Percentiles rank a stretch among this genome's conserved stretches.
These are phyloP conservation scores for Smallanthus sonchifolius DNA, from an alignment of 129 eudicot species.

Conservation along the genomic window DNA sequence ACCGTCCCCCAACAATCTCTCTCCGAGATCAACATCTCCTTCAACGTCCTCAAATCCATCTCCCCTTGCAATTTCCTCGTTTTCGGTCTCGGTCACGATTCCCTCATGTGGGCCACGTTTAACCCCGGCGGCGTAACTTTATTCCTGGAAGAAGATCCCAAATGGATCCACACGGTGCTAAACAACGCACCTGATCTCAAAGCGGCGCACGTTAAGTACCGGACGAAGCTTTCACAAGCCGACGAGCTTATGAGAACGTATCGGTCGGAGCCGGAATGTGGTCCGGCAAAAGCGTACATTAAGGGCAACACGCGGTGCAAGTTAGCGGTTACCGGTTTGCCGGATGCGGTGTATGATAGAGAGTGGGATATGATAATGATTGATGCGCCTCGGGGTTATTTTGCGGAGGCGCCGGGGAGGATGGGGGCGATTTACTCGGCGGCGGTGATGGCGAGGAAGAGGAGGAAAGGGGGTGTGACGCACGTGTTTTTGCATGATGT, in stretches of 20 bases:
- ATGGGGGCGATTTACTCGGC: constrained; percentile 91
- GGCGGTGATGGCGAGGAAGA: constrained; percentile 77
- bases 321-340: constrained; percentile 56
- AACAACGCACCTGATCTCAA: constrained; percentile 52
- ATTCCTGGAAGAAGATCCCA: constrained; percentile 81
- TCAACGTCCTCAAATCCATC: constrained; percentile 45
- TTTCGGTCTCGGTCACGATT: constrained; percentile 85
- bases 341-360: constrained; percentile 64
- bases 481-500: constrained; percentile 89
- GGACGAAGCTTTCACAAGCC: constrained; percentile 60
- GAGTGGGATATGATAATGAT: constrained; percentile 93
- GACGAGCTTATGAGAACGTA: constrained; percentile 39
- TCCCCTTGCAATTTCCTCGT: constrained; percentile 68
- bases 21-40: constrained; percentile 48
- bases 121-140: constrained; percentile 69
- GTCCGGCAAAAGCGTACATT: constrained; percentile 34
- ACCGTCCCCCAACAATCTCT: constrained; percentile 56
- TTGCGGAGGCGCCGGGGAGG: constrained; percentile 78
- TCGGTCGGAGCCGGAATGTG: constrained; percentile 47
- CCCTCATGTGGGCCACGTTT: constrained; percentile 74
- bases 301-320: constrained; percentile 50
- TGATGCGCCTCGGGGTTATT: constrained; percentile 79
- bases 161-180: constrained; percentile 56
- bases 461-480: constrained; percentile 71
- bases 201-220: constrained; percentile 49